Percentiles rank a stretch among this genome's conserved stretches.
phyloP scores from a whole-genome alignment of 148 eudicot genomes.

The Amaranthus palmeri region DNA sequence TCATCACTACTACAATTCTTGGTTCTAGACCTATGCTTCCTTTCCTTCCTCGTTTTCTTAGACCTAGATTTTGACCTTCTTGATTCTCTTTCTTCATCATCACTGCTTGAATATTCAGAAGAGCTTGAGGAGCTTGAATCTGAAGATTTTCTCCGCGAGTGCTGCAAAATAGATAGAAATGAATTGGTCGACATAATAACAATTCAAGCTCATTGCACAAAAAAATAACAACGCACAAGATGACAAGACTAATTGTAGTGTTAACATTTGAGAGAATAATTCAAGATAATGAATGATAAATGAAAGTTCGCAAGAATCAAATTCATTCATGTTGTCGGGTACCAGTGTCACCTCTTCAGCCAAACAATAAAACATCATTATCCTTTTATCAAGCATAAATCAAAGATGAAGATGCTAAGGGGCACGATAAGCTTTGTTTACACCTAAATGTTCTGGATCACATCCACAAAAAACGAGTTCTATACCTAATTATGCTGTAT shows the following conservation, averaged over 20 bases:
- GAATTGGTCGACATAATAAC: neutral
- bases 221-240: neutral
- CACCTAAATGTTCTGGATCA: neutral
- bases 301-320: neutral
- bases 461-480: neutral
- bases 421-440: neutral
- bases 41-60: conserved; percentile 66
- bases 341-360: too few species aligned
- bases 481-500: neutral
- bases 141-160: conserved; percentile 67
- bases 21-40: conserved; percentile 61
- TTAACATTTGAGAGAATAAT: neutral
- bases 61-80: conserved; percentile 67
- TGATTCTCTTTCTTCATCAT: conserved; percentile 75
- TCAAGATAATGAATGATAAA: neutral
- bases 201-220: neutral
- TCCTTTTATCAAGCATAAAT: too few species aligned
- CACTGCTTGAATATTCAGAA: conserved; percentile 79
- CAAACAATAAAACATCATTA: too few species aligned
- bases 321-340: too few species aligned
- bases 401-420: too few species aligned
- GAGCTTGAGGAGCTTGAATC: conserved; percentile 71
- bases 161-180: conserved; percentile 38
- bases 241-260: neutral
- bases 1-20: conserved; percentile 49